phyloP scores from a whole-genome alignment of 2,329 filamentous ascomycete genomes.

The Claviceps sp. region DNA sequence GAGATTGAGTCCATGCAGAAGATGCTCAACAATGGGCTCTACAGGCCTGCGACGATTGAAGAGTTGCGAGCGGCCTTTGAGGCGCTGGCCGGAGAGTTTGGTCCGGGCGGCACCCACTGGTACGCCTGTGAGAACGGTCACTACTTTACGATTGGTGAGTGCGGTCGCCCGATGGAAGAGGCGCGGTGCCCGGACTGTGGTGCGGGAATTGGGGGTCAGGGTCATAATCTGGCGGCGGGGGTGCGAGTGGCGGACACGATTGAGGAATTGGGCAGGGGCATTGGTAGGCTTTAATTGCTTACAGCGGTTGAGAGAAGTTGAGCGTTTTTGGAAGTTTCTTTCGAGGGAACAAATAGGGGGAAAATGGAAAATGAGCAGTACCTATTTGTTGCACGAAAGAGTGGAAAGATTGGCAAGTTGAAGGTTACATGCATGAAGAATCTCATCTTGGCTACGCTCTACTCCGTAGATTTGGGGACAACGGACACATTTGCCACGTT shows the following conservation, averaged over 20 bases:
- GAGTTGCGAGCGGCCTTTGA: constrained; percentile 36
- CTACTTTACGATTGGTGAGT: constrained; percentile 51
- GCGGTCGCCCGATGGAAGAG: constrained; percentile 50
- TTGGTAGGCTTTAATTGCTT: not conserved
- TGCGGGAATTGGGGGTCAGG: constrained; percentile 38
- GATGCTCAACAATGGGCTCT: constrained; percentile 26
- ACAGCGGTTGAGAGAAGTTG: no score
- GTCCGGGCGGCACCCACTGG: constrained; percentile 43
- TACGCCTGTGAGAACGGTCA: constrained; percentile 45
- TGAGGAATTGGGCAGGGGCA: constrained; percentile 1
- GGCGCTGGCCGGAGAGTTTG: constrained; percentile 38
- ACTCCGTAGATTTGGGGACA: no score
- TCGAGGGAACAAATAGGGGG: no score
- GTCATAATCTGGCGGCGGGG: constrained; percentile 36
- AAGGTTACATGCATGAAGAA: no score
- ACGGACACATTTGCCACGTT: no score
- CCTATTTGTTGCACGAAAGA: no score
- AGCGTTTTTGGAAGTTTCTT: no score
- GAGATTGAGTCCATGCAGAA: not conserved
- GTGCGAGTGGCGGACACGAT: constrained; percentile 30
- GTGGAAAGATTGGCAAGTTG: no score
- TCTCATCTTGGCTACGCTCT: no score
- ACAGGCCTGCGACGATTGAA: constrained; percentile 31
- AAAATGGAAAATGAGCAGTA: no score
- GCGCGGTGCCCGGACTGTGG: constrained; percentile 50